Conservation (phyloP, 352 stramenopile species). For the Globisporangium solare region DNA sequence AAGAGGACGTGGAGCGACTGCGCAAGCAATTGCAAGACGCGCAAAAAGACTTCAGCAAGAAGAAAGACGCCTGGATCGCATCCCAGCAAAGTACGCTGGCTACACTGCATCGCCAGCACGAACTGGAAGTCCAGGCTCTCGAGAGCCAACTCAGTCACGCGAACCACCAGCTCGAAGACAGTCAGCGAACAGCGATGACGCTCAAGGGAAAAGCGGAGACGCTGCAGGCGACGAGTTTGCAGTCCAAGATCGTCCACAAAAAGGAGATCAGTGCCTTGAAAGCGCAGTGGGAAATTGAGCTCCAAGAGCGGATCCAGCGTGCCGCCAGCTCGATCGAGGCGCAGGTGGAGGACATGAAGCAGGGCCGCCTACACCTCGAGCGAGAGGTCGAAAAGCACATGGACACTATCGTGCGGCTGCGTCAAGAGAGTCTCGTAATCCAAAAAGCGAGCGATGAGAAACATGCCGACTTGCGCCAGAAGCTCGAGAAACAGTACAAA, state of each 20-base stretch:
- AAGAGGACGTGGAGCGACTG: constrained; percentile 52
- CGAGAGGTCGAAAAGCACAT: constrained; percentile 61
- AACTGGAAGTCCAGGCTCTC: constrained; percentile 31
- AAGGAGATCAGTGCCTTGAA: constrained; percentile 44
- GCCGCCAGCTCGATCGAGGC: constrained; percentile 46
- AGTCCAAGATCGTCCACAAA: constrained; percentile 53
- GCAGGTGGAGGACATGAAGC: constrained; percentile 66
- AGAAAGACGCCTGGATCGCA: constrained; percentile 28
- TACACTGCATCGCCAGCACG: constrained; percentile 30
- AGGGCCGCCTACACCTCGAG: constrained; percentile 49
- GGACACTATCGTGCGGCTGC: constrained; percentile 41
- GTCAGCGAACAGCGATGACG: constrained; percentile 18
- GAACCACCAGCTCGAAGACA: constrained; percentile 32
- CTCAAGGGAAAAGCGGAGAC: constrained; percentile 43
- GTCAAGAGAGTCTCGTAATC: constrained; percentile 51
- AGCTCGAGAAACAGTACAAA: constrained; percentile 36
- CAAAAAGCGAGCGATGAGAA: constrained; percentile 41
- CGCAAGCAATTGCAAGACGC: constrained; percentile 50
- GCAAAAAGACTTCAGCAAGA: constrained; percentile 37
- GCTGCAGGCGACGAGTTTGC: constrained; percentile 40
- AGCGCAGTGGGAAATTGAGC: constrained; percentile 45
- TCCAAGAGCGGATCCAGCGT: constrained; percentile 52
- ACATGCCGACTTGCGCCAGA: constrained; percentile 21
- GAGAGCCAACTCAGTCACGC: constrained; percentile 41
- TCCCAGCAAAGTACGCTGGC: constrained; percentile 33